These are phyloP conservation scores for Arthrobotrys sphaeroides DNA, from an alignment of 2,329 filamentous ascomycete genomes.

Conservation along the genomic window DNA sequence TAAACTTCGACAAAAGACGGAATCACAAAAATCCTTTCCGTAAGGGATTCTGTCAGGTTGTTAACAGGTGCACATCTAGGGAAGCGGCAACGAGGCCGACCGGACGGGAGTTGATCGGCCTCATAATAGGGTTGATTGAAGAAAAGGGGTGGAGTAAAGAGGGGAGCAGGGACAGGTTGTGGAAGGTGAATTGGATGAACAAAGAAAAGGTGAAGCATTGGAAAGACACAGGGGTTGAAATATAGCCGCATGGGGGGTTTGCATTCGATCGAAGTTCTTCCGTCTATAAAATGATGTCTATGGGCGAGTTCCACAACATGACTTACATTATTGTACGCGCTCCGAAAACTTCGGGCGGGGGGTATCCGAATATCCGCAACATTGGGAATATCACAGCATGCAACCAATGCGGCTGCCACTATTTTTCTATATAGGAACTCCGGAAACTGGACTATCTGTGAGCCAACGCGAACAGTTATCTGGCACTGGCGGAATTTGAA, in stretches of 20 bases:
- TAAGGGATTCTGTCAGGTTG: not conserved
- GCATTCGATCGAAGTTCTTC: too few relatives aligned
- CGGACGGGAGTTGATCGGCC: not conserved
- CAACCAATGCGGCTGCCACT: too few relatives aligned
- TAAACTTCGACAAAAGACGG: not conserved
- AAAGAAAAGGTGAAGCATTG: not conserved
- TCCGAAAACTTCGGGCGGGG: too few relatives aligned
- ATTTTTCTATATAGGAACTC: too few relatives aligned
- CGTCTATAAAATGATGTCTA: too few relatives aligned
- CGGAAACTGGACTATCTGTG: too few relatives aligned
- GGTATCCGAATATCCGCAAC: too few relatives aligned
- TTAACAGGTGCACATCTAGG: conserved; percentile 2
- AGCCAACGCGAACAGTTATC: too few relatives aligned
- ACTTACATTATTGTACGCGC: too few relatives aligned
- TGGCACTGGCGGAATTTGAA: too few relatives aligned
- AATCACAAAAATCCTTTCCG: conserved; percentile 13
- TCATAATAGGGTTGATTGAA: not conserved
- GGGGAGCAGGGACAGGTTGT: conserved; percentile 9
- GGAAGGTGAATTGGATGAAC: conserved; percentile 29
- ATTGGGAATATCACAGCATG: too few relatives aligned
- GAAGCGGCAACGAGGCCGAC: not conserved
- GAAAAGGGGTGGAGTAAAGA: conserved; percentile 14
- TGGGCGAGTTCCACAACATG: too few relatives aligned
- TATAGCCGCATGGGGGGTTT: not conserved
- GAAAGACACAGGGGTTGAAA: conserved; percentile 1